Evolutionary conservation across 106 monocot species (phyloP).

Genomic region (Dactylorhiza incarnata): DNA sequence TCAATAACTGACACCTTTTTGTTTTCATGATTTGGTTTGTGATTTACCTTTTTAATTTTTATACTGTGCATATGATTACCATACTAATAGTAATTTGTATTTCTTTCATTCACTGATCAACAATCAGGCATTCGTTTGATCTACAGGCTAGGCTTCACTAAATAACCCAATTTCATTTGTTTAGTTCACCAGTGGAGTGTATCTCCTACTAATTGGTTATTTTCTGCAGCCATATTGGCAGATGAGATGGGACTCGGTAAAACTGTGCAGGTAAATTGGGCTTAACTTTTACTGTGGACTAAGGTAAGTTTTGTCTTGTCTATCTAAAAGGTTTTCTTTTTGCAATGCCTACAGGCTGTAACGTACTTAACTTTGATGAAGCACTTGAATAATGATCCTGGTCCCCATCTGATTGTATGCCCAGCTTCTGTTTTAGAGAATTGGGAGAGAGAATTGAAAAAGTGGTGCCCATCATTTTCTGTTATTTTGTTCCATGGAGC

Average conservation of each 20-base stretch:
- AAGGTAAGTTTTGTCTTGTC: not conserved
- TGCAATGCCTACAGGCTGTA: constrained; percentile 51
- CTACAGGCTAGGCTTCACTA: not conserved
- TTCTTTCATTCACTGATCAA: not conserved
- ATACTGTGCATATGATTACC: not conserved
- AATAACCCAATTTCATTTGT: not conserved
- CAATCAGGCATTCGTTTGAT: not conserved
- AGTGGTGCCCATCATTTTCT: constrained; percentile 92
- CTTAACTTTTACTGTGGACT: not conserved
- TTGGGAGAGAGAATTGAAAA: constrained; percentile 92
- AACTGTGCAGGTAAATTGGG: constrained; percentile 75
- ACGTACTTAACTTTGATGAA: constrained; percentile 82
- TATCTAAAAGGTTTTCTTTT: not conserved
- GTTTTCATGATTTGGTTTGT: not conserved
- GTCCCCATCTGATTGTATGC: constrained; percentile 94
- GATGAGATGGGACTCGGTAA: constrained; percentile 99
- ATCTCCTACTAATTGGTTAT: constrained; percentile 11
- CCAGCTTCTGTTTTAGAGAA: constrained; percentile 97
- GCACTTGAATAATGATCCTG: constrained; percentile 79
- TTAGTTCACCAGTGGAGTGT: not conserved
- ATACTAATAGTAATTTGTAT: not conserved
- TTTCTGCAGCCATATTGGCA: constrained; percentile 83
- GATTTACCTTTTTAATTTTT: not conserved
- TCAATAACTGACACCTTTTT: too few relatives aligned
- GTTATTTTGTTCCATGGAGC: constrained; percentile 89